Evolutionary conservation across 2,329 filamentous ascomycete species (phyloP).

Genomic region (Fusarium buharicum): DNA sequence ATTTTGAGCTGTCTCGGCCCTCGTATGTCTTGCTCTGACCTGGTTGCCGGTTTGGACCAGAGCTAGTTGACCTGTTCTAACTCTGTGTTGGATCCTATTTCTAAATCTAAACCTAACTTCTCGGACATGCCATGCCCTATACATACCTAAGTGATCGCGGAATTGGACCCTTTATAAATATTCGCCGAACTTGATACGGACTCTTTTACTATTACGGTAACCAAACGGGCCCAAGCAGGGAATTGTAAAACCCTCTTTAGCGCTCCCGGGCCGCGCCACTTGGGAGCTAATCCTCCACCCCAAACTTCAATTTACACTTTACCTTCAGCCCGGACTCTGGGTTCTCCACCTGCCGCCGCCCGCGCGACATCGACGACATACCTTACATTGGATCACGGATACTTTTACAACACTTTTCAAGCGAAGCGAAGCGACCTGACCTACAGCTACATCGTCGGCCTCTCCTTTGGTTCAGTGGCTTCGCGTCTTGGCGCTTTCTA

Average conservation of each 20-base stretch:
- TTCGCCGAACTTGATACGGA: no score
- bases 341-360: constrained; percentile 39
- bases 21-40: constrained; percentile 4
- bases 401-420: background rate
- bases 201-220: constrained; percentile 15
- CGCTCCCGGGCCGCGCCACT: constrained; percentile 39
- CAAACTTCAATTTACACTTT: constrained; percentile 37
- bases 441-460: constrained; percentile 21
- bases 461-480: constrained; percentile 33
- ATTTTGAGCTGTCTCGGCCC: background rate
- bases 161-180: no score
- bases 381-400: background rate
- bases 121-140: constrained; percentile 2
- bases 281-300: constrained; percentile 26
- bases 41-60: constrained; percentile 13
- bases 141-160: no score
- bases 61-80: no score
- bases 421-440: background rate
- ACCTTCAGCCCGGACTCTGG: constrained; percentile 39
- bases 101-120: background rate
- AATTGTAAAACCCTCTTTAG: constrained; percentile 30
- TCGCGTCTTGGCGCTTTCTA: constrained; percentile 18
- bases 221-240: constrained; percentile 20
- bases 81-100: background rate
- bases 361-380: constrained; percentile 28